Evolutionary conservation across 2,329 filamentous ascomycete genomes (phyloP).

Genomic region (Fusarium mundagurra): DNA sequence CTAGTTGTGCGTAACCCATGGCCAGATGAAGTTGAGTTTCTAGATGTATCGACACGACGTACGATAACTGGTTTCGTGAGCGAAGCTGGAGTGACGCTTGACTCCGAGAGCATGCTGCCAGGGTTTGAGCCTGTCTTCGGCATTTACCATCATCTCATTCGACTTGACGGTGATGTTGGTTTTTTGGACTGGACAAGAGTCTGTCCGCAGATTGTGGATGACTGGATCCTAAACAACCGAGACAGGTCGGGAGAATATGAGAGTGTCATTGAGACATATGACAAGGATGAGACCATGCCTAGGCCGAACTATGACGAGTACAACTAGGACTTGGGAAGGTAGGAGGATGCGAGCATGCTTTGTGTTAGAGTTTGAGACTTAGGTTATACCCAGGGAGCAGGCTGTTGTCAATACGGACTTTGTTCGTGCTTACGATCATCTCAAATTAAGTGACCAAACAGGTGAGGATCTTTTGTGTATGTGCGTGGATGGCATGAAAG

Average conservation of each 20-base stretch:
- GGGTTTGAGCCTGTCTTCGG: rapidly evolving
- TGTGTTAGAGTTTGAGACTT: too few relatives aligned
- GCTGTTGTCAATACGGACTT: too few relatives aligned
- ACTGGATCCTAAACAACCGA: neutral
- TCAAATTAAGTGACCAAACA: too few relatives aligned
- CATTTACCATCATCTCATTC: neutral
- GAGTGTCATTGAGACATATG: rapidly evolving
- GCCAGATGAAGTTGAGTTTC: neutral
- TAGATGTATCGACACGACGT: neutral
- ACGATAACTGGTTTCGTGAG: rapidly evolving
- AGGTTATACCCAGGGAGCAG: too few relatives aligned
- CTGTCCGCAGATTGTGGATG: rapidly evolving
- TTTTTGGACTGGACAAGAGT: neutral
- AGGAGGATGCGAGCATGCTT: too few relatives aligned
- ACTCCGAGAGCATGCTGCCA: rapidly evolving
- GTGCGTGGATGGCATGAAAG: too few relatives aligned
- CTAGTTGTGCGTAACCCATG: neutral
- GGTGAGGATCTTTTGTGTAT: too few relatives aligned
- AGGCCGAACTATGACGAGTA: too few relatives aligned
- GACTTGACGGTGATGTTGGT: rapidly evolving
- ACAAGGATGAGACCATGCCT: rapidly evolving
- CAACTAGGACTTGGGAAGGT: too few relatives aligned
- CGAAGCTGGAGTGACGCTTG: neutral
- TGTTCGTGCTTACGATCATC: too few relatives aligned
- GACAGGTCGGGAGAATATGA: neutral